Evolutionary conservation across 2,329 filamentous ascomycete genomes (phyloP), one percentile per base, ranked within the genome.

Genomic region (Aureobasidium leucospermi): DNA sequence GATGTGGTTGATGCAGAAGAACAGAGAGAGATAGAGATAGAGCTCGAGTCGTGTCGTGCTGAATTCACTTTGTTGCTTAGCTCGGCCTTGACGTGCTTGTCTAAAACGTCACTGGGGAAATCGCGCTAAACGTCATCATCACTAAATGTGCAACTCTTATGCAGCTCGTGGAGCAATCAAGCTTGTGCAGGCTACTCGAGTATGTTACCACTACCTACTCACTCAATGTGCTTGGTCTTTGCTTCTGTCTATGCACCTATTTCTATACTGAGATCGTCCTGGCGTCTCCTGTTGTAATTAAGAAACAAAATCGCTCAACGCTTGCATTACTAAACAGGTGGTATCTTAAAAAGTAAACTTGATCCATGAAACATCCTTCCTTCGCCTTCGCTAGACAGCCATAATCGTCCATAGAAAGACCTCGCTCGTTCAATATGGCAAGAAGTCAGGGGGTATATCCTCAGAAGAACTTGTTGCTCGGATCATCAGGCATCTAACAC

Each of bases 401-500:
- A 15, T 34, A 16, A 11, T 19, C 29, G 9, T 34, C 28, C 29
- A 32, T 9, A 15, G 13, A 15, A n/a, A 7, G 7, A 16, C 45
- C 15, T 6, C 28, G 4, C 32, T 47, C 9, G 4, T 39, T 34
- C 23, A 23, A 23, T 23, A 23, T 23, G 15, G 23, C 49, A n/a
- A 31, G 3, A 19, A 13, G 31, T 23, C 8, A 10, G 34, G 19
- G 5, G 29, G 8, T 3, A 1, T 6, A 36, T n/a, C 11, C 7
- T 68, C 62, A 71, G 60, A 71, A 71, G 42, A 69, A 63, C n/a
- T 67, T 66, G 43, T 66, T 64, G 45, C 56, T 62, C n/a, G 61
- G 60, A 19, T 72, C 75, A 47, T 74, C 74, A 13, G 77, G 77
- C 76, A 79, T 79, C 45, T 75, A 67, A 11, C 31, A 31, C 19